Conservation (phyloP, 306 rosid species). For the Acacia acuminata region DNA sequence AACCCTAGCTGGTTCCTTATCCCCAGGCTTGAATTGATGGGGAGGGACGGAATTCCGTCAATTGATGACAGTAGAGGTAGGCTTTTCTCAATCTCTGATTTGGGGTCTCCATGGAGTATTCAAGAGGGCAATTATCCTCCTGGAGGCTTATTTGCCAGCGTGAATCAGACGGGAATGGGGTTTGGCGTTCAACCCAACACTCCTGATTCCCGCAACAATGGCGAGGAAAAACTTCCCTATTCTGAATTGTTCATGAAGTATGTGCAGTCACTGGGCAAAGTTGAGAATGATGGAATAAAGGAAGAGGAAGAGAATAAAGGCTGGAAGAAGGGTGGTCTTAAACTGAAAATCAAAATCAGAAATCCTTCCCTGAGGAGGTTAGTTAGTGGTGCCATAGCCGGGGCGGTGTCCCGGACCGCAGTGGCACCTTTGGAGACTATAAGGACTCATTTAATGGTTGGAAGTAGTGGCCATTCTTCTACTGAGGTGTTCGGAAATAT, state of each 20-base stretch:
- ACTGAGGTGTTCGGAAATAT: constrained; percentile 71
- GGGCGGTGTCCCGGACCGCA: constrained; percentile 81
- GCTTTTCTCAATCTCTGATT: constrained; percentile 58
- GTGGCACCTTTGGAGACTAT: constrained; percentile 99
- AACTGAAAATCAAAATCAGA: constrained; percentile 59
- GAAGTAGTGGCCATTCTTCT: constrained; percentile 76
- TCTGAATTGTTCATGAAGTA: constrained; percentile 61
- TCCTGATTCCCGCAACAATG: constrained; percentile 47
- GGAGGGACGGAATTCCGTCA: constrained; percentile 48
- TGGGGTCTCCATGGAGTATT: constrained; percentile 63
- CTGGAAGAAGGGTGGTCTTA: constrained; percentile 48
- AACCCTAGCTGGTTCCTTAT: constrained; percentile 3
- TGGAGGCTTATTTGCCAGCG: constrained; percentile 76
- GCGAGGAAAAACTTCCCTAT: constrained; percentile 57
- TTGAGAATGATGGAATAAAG: constrained; percentile 46
- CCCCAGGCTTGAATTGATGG: constrained; percentile 57
- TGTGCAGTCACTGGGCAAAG: constrained; percentile 55
- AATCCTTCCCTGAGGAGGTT: constrained; percentile 82
- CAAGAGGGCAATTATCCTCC: constrained; percentile 38
- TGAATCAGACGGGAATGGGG: constrained; percentile 82
- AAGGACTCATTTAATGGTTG: constrained; percentile 97
- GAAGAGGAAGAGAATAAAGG: constrained; percentile 43
- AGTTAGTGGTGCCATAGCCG: constrained; percentile 87
- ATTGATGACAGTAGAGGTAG: constrained; percentile 51
- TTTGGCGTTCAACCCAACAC: constrained; percentile 61